A percentile compares a stretch with the other conserved stretches of the same genome.
Evolutionary conservation across 2,329 filamentous ascomycete genomes (phyloP).

Genomic region (Paraconiothyrium sp.): DNA sequence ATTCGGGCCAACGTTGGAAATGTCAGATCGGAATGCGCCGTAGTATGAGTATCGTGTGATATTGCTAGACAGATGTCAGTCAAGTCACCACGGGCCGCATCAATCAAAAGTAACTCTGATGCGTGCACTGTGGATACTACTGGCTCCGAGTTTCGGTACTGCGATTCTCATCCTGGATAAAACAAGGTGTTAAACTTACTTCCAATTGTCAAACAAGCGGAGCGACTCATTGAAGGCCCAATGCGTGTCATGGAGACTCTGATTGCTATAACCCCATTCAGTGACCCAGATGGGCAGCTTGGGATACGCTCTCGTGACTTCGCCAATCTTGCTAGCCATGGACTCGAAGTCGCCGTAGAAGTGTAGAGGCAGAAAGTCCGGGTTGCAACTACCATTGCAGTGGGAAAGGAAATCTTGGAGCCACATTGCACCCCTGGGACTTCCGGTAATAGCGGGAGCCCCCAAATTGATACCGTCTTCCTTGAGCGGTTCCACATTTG

Average conservation of each 20-base stretch:
- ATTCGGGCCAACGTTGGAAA: constrained; percentile 79
- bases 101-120: too few relatives aligned
- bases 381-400: constrained; percentile 59
- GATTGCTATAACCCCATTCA: constrained; percentile 72
- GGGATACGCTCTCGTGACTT: constrained; percentile 60
- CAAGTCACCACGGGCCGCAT: not conserved
- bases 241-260: constrained; percentile 67
- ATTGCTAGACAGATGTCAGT: constrained; percentile 48
- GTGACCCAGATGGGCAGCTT: constrained; percentile 77
- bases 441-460: constrained; percentile 75
- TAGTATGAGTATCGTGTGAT: constrained; percentile 79
- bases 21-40: constrained; percentile 74
- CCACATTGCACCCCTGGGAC: constrained; percentile 70
- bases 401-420: constrained; percentile 70
- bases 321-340: constrained; percentile 72
- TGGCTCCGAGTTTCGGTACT: not conserved
- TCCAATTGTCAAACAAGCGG: constrained; percentile 72
- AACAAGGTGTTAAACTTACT: constrained; percentile 48
- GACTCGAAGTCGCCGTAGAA: constrained; percentile 74
- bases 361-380: constrained; percentile 63
- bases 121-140: not conserved
- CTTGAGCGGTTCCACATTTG: constrained; percentile 74
- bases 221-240: constrained; percentile 73
- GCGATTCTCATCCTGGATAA: not conserved
- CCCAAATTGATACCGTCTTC: constrained; percentile 72